phyloP scores from a whole-genome alignment of 345 rosid genomes.

The Citrus reticulata region DNA sequence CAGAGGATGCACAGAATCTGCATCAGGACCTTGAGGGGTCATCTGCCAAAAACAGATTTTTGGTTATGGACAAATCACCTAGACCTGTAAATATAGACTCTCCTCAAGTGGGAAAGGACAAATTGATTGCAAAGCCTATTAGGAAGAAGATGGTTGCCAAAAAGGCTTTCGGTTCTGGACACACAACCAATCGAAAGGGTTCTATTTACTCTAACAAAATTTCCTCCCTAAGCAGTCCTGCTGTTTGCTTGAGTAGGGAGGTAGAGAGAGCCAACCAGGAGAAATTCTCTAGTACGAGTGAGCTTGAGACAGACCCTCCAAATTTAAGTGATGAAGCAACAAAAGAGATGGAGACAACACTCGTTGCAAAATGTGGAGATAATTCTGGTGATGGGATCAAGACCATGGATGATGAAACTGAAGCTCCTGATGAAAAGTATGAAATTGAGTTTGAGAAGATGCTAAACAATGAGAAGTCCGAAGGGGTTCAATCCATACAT shows the following conservation, averaged over 20 bases:
- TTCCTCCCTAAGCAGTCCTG: constrained; percentile 27
- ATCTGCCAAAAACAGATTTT: constrained; percentile 22
- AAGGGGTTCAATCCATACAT: constrained; percentile 9
- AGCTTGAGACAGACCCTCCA: constrained; percentile 26
- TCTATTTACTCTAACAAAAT: constrained; percentile 47
- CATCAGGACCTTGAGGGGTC: constrained; percentile 23
- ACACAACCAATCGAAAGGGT: constrained; percentile 45
- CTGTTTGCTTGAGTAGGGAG: constrained; percentile 19
- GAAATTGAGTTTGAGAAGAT: constrained; percentile 21
- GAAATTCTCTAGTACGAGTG: constrained; percentile 16
- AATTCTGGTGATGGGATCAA: constrained; percentile 7
- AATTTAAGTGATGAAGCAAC: constrained; percentile 23
- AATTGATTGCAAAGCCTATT: constrained; percentile 23
- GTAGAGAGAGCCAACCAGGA: constrained; percentile 21
- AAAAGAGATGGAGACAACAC: constrained; percentile 19
- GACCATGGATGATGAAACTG: constrained; percentile 45
- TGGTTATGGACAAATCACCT: constrained; percentile 24
- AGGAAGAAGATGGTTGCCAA: constrained; percentile 44
- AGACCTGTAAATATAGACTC: constrained; percentile 20
- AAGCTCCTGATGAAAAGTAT: constrained; percentile 48
- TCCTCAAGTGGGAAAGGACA: constrained; percentile 25
- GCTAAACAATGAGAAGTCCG: constrained; percentile 21
- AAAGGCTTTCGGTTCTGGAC: constrained; percentile 59
- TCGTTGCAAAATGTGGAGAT: constrained; percentile 19
- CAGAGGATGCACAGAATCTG: constrained; percentile 11